phyloP scores from a whole-genome alignment of 305 asterid genomes.

The Galium porrigens region DNA sequence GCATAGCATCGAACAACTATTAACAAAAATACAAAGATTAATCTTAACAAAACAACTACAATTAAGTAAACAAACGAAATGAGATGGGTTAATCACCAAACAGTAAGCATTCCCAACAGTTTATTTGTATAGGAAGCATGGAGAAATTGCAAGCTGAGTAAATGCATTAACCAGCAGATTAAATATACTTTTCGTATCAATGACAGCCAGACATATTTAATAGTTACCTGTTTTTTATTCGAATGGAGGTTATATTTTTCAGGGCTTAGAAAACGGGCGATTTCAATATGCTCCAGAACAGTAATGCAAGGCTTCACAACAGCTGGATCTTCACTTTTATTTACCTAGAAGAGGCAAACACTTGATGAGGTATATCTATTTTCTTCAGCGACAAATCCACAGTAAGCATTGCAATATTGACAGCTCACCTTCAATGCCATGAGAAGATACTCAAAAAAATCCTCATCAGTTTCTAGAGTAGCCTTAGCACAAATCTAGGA shows the following conservation, averaged over 20 bases:
- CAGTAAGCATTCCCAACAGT: background rate
- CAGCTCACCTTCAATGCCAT: constrained; percentile 52
- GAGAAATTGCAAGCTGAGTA: background rate
- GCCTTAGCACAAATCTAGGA: constrained; percentile 41
- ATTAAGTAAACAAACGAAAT: background rate
- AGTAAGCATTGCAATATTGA: background rate
- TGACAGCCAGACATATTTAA: constrained; percentile 6
- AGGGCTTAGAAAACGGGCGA: too few species aligned
- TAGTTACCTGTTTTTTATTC: too few species aligned
- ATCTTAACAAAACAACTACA: background rate
- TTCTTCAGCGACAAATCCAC: constrained; percentile 6
- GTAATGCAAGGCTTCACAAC: constrained; percentile 53
- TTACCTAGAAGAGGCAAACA: constrained; percentile 32
- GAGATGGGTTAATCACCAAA: background rate
- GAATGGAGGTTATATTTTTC: too few species aligned
- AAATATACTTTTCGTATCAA: too few species aligned
- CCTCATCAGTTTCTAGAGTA: constrained; percentile 29
- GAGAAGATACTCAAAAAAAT: constrained; percentile 24
- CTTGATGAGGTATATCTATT: background rate
- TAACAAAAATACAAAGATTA: background rate
- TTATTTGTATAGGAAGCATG: background rate
- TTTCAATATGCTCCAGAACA: constrained; percentile 44
- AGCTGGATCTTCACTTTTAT: constrained; percentile 36
- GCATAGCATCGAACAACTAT: background rate
- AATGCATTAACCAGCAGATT: too few species aligned